Base-by-base conservation (phyloP, 2,329 filamentous ascomycete species). In the Neonectria punicea region DNA sequence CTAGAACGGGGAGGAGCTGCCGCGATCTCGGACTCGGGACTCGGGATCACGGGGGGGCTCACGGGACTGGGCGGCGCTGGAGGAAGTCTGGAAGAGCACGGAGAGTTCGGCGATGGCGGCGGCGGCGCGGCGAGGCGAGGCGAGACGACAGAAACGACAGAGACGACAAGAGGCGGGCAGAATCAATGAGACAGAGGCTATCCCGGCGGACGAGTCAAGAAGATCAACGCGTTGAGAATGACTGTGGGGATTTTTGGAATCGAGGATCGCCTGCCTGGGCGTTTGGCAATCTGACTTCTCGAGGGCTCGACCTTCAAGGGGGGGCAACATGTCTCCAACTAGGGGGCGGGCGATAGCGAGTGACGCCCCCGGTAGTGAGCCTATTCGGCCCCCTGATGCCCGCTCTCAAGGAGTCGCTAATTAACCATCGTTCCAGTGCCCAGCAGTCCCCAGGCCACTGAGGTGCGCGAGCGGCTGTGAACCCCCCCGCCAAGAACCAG, bases 261-360 rank as follows among this genome's bases (percentile, higher is more conserved):
- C 50, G 55, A 57, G 47, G 28, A 59, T 60, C 46, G 39, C 53
- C 60, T 57, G 49, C 53, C 60, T 57, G 49, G 60, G 47, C 55
- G 53, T 64, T 64, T 59, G 53, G 57, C 61, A 64, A 63, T 70
- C 63, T 66, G 67, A 70, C 64, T 71, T 39, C 62, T 50, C 44
- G 25, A 44, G 54, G 28, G 65, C 54, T 57, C 47, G 65, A 66
- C 69, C 62, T 73, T 74, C 67, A 67, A 74, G 69, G 70, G 30
- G 30, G 51, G 51, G 51, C 43, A 44, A 56, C 44, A 58, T 61
- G 47, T 62, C 58, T 39, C 25, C 25, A 13, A 39, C 36, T 39
- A 61, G 61, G 54, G 63, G 63, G 63, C 9, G 63, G 63, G 54
- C 36, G 47, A 62, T 28, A 57, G 46, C 51, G 39, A 54, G 58